Evolutionary conservation across 2,329 filamentous ascomycete species (phyloP), one percentile per base, ranked within the genome.

Genomic region (Juglanconis oblonga): DNA sequence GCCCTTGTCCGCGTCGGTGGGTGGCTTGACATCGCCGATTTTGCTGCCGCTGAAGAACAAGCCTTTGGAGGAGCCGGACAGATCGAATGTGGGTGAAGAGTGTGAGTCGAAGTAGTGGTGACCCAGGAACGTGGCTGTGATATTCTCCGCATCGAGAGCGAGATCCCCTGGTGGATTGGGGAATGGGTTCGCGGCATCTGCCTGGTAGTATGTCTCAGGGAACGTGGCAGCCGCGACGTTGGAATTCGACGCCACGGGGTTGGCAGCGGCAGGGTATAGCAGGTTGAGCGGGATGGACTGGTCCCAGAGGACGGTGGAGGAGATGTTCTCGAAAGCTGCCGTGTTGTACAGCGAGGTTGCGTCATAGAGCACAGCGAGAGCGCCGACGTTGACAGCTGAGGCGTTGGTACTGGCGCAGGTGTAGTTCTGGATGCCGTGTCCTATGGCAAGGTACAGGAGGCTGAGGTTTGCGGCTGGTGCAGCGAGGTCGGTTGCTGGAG

Each of bases 351-450:
- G 73, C 4, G 64, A 36, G 11, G 78, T 81, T 64, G 80, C 74
- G 67, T 87, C 84, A 79, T 84, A 86, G 62, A 87, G 80, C 57
- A 82, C 79, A 62, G 85, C 85, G 31, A 86, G 75, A 51, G 85
- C 85, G 50, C 85, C 85, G 24, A 74, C 70, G n/a, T 78, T 71
- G 5, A 67, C 67, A 35, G 78, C 74, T 0, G 67, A 65, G 2
- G 70, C 71, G 9, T 73, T 70, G 14, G 68, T 61, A n/a, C 67
- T 58, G 35, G 67, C 70, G 73, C 87, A 89, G 42, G 83, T 87
- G 77, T 89, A 89, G 80, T 89, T 89, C 68, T 89, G 87, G 67
- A 87, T 82, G 59, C 87, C 87, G 66, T 87, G 81, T 65, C 86
- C 87, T 47, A 89, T 73, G 58, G 79, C 80, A 63, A 89, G 81